Conservation (phyloP, 257 asterid genomes). For the Primulina eburnea region DNA sequence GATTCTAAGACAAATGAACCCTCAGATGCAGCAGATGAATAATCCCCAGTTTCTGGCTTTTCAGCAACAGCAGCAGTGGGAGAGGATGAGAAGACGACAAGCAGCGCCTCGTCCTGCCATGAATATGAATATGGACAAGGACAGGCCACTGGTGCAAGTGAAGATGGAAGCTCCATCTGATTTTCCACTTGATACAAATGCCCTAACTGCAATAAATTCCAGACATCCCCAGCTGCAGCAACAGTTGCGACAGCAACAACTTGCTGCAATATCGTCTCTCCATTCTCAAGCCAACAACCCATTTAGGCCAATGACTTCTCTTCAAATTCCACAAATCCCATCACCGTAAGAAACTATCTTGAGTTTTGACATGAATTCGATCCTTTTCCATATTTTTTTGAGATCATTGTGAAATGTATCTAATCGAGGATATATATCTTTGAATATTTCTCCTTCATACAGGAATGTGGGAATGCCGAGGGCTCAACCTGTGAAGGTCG, state of each 20-base stretch:
- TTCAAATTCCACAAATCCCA: conserved; percentile 74
- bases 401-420: background rate
- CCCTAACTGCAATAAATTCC: conserved; percentile 52
- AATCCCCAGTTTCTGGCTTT: conserved; percentile 57
- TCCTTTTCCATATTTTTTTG: background rate
- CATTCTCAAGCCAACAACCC: conserved; percentile 70
- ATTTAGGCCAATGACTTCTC: conserved; percentile 67
- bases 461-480: conserved; percentile 77
- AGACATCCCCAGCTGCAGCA: conserved; percentile 61
- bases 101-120: conserved; percentile 68
- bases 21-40: conserved; percentile 72
- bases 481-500: conserved; percentile 97
- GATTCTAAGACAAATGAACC: conserved; percentile 74
- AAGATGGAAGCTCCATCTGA: conserved; percentile 84
- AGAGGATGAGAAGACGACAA: conserved; percentile 77
- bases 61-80: conserved; percentile 84
- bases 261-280: conserved; percentile 61
- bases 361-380: background rate
- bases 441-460: conserved; percentile 24
- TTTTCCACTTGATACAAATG: conserved; percentile 57
- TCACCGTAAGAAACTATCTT: conserved; percentile 53
- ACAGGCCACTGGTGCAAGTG: conserved; percentile 81
- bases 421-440: conserved; percentile 3
- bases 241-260: conserved; percentile 68
- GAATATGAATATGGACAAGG: conserved; percentile 67